These are phyloP conservation scores for Capronia coronata DNA, from an alignment of 2,329 filamentous ascomycete genomes.

Conservation along the genomic window DNA sequence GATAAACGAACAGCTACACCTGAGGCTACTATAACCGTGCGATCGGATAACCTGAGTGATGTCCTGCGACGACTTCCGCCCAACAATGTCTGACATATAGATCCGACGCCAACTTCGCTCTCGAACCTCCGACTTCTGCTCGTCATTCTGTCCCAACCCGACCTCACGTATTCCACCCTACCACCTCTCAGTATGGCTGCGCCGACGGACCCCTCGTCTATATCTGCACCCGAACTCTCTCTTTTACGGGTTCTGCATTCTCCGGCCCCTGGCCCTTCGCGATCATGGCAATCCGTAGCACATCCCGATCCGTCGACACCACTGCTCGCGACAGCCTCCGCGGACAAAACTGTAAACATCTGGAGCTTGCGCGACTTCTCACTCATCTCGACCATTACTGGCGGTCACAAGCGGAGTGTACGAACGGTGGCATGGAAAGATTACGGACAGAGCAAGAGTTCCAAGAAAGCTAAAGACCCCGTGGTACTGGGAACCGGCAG, in stretches of 20 bases:
- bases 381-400: conserved; percentile 70
- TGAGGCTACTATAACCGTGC: too few relatives aligned
- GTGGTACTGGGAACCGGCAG: conserved; percentile 77
- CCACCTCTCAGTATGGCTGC: conserved; percentile 7
- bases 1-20: too few relatives aligned
- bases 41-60: too few relatives aligned
- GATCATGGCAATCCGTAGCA: conserved; percentile 78
- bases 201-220: neutral
- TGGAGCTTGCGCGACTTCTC: conserved; percentile 79
- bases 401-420: conserved; percentile 87
- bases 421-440: conserved; percentile 76
- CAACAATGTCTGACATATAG: neutral
- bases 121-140: neutral
- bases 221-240: conserved; percentile 10
- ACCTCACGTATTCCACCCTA: neutral
- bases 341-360: conserved; percentile 77
- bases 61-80: neutral
- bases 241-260: conserved; percentile 19
- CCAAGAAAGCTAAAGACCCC: conserved; percentile 49
- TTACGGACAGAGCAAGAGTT: conserved; percentile 20
- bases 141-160: neutral
- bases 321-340: conserved; percentile 79
- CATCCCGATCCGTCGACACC: conserved; percentile 69
- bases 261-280: conserved; percentile 34
- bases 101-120: neutral